These are phyloP conservation scores for Proliferodiscus dingleyae DNA, from an alignment of 2,329 filamentous ascomycete genomes.

Conservation along the genomic window DNA sequence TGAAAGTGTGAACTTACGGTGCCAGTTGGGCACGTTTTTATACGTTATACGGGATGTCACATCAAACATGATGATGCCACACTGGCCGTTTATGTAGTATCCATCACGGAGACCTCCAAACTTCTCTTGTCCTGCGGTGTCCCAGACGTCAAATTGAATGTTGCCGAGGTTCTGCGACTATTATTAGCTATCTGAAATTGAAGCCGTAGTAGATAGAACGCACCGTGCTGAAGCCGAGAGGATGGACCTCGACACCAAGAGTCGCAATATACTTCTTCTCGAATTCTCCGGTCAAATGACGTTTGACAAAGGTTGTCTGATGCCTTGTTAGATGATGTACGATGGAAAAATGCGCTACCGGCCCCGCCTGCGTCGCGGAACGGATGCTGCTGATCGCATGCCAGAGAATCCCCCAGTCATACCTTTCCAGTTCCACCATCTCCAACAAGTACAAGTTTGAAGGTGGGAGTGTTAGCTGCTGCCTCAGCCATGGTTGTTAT, in stretches of 20 bases:
- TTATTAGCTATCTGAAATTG: constrained; percentile 17
- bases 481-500: constrained; percentile 57
- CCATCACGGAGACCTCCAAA: constrained; percentile 98
- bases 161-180: constrained; percentile 74
- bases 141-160: constrained; percentile 99
- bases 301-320: constrained; percentile 99
- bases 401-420: constrained; percentile 33
- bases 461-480: constrained; percentile 63
- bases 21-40: constrained; percentile 99
- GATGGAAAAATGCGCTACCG: constrained; percentile 16
- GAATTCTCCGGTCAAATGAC: constrained; percentile 98
- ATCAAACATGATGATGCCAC: constrained; percentile 99
- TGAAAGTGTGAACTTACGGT: constrained; percentile 63
- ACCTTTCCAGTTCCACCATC: constrained; percentile 99
- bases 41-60: constrained; percentile 99
- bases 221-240: constrained; percentile 96
- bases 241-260: constrained; percentile 98
- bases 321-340: constrained; percentile 18
- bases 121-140: constrained; percentile 98
- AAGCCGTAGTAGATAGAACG: constrained; percentile 38
- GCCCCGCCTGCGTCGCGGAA: constrained; percentile 20
- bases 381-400: constrained; percentile 9
- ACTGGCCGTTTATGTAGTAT: constrained; percentile 99
- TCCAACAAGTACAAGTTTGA: constrained; percentile 99
- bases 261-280: constrained; percentile 99